A percentile compares a stretch with the other conserved stretches of the same genome.
Conservation (phyloP, 495 filamentous ascomycete genomes). For the Penicilliopsis zonata region DNA sequence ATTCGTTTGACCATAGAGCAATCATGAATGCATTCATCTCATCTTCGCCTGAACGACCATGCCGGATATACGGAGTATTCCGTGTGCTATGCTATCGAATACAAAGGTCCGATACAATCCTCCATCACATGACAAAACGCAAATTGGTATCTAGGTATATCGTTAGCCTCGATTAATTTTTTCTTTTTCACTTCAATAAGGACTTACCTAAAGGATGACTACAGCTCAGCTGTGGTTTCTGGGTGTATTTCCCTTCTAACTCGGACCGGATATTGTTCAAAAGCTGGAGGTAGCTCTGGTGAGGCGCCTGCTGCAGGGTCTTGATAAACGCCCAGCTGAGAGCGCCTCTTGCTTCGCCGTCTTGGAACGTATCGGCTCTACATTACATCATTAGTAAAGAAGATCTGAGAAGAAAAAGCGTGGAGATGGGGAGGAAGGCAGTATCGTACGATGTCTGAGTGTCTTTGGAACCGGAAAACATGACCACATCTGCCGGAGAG, state of each 20-base stretch:
- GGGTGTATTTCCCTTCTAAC: slow-evolving; percentile 78
- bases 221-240: slow-evolving; percentile 95
- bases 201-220: slow-evolving; percentile 83
- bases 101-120: too few relatives aligned
- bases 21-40: too few relatives aligned
- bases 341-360: slow-evolving; percentile 83
- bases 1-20: too few relatives aligned
- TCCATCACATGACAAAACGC: slow-evolving; percentile 33
- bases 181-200: not conserved
- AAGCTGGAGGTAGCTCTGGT: slow-evolving; percentile 92
- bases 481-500: slow-evolving; percentile 88
- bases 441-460: slow-evolving; percentile 58
- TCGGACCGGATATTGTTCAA: slow-evolving; percentile 91
- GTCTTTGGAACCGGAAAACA: slow-evolving; percentile 96
- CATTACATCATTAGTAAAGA: slow-evolving; percentile 2
- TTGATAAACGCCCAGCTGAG: slow-evolving; percentile 97
- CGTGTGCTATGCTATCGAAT: not conserved
- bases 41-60: not conserved
- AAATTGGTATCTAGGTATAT: slow-evolving; percentile 24
- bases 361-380: slow-evolving; percentile 34
- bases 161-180: slow-evolving; percentile 7
- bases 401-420: not conserved
- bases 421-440: not conserved
- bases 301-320: slow-evolving; percentile 81
- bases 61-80: not conserved